Conservation (phyloP, 2,329 filamentous ascomycete genomes). For the Fusarium algeriense region DNA sequence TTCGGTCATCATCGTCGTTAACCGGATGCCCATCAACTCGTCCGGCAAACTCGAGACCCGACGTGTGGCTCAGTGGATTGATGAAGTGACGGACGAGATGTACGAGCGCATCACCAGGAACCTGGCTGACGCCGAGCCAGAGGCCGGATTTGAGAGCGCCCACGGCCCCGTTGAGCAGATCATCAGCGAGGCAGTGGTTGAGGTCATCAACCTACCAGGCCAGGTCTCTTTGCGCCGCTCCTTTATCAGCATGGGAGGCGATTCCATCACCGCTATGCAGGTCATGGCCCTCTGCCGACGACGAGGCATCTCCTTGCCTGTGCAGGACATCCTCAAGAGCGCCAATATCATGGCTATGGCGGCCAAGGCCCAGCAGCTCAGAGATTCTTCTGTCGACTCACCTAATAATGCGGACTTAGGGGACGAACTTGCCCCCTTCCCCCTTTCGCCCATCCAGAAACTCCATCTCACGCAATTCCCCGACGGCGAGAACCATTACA, state of each 20-base stretch:
- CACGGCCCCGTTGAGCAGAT: background rate
- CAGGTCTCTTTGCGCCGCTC: background rate
- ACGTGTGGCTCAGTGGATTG: background rate
- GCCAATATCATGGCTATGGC: background rate
- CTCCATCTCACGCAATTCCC: background rate
- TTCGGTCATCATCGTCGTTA: background rate
- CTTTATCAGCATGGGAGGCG: background rate
- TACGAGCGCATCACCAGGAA: background rate
- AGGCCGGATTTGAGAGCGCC: background rate
- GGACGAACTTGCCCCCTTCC: background rate
- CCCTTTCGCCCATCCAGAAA: background rate
- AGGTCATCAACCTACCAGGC: background rate
- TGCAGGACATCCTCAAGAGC: slow-evolving; percentile 1
- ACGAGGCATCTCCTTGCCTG: background rate
- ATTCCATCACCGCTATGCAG: background rate
- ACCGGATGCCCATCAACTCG: background rate
- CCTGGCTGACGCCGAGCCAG: background rate
- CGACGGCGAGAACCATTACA: background rate
- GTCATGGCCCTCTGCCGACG: background rate
- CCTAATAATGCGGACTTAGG: background rate
- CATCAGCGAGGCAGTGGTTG: background rate
- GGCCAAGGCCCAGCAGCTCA: background rate
- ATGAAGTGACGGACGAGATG: background rate
- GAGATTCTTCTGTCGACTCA: background rate
- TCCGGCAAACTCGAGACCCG: background rate